Conservation (phyloP, 2,329 filamentous ascomycete species). For the Colletotrichum aenigma region DNA sequence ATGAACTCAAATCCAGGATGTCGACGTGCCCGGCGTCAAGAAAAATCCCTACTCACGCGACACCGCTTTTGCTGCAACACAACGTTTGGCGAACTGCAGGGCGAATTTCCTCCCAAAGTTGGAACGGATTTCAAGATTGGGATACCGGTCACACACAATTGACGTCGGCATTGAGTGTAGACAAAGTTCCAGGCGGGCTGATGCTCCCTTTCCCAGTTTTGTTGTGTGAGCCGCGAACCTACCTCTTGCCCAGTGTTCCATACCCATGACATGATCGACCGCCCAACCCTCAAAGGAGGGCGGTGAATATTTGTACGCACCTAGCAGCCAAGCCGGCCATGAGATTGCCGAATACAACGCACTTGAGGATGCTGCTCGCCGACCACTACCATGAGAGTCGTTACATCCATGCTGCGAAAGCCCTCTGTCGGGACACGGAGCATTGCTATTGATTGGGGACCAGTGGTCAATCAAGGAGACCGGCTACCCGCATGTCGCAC, state of each 20-base stretch:
- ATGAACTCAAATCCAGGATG: neutral
- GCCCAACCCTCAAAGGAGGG: neutral
- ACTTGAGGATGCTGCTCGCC: neutral
- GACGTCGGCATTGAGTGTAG: neutral
- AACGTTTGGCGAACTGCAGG: neutral
- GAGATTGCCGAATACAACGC: neutral
- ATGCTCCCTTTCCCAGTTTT: neutral
- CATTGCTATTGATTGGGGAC: neutral
- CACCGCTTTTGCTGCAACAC: neutral
- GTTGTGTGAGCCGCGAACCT: neutral
- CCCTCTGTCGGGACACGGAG: neutral
- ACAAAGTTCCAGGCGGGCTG: neutral
- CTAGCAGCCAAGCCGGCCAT: neutral
- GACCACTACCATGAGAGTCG: neutral
- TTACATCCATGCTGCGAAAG: neutral
- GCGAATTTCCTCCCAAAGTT: neutral
- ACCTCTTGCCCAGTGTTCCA: neutral
- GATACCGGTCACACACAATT: neutral
- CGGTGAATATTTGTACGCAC: neutral
- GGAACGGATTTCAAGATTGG: neutral
- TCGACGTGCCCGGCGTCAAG: neutral
- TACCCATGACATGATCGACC: neutral
- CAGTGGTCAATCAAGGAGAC: neutral
- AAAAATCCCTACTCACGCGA: neutral
- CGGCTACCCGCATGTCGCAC: neutral